Percentiles rank a stretch among this genome's conserved stretches.
phyloP scores from a whole-genome alignment of 805 yeast species.

The Candida fluviatilis region DNA sequence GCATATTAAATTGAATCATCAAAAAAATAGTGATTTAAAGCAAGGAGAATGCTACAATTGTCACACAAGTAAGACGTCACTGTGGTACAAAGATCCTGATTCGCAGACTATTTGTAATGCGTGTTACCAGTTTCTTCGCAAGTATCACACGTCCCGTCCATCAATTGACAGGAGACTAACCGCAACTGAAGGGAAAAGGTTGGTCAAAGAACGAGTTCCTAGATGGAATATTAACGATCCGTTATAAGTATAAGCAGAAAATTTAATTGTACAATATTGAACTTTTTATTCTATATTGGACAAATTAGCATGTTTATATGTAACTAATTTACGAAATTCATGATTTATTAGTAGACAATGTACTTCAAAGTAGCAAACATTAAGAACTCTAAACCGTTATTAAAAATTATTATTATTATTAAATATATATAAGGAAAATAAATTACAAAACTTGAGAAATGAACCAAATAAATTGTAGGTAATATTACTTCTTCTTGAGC shows the following conservation, averaged over 20 bases:
- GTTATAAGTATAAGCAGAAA: neutral
- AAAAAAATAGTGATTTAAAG: slow-evolving; percentile 11
- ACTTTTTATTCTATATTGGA: too few relatives aligned
- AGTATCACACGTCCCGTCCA: slow-evolving; percentile 3
- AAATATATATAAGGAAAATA: neutral
- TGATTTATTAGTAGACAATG: too few relatives aligned
- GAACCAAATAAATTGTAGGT: neutral
- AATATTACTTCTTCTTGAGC: too few relatives aligned
- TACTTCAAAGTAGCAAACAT: too few relatives aligned
- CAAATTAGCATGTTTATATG: too few relatives aligned
- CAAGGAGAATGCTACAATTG: slow-evolving; percentile 74
- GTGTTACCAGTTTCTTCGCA: slow-evolving; percentile 33
- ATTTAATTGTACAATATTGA: too few relatives aligned
- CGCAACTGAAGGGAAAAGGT: slow-evolving; percentile 4
- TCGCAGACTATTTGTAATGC: slow-evolving; percentile 95
- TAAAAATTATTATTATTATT: too few relatives aligned
- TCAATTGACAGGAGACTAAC: slow-evolving; percentile 1
- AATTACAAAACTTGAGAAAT: neutral
- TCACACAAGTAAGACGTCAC: slow-evolving; percentile 85
- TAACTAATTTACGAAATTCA: too few relatives aligned
- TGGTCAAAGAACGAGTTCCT: slow-evolving; percentile 1
- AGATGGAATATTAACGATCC: neutral
- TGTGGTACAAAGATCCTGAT: slow-evolving; percentile 91
- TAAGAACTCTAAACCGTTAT: too few relatives aligned
- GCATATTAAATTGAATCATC: slow-evolving; percentile 52